These are phyloP conservation scores for Azolla pinnata DNA, from an alignment of 75 land plant genomes.

Conservation along the genomic window DNA sequence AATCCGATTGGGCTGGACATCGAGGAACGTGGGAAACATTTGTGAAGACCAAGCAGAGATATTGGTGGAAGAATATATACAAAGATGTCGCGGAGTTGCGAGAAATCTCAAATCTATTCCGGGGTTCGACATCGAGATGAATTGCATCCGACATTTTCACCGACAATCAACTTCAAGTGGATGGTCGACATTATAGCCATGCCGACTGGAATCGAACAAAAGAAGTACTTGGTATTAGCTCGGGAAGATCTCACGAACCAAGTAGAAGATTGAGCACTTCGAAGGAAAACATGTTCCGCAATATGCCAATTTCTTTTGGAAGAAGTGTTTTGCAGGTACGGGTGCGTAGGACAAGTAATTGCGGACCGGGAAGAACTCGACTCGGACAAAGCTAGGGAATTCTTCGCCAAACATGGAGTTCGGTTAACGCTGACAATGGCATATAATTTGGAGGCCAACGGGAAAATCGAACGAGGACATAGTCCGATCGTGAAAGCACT, in stretches of 20 bases:
- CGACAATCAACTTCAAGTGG: constrained; percentile 5
- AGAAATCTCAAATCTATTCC: constrained; percentile 1
- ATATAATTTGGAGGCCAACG: neutral
- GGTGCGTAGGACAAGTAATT: no score
- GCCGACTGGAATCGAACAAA: no score
- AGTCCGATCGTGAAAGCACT: neutral
- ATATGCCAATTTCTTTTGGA: no score
- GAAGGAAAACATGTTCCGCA: no score
- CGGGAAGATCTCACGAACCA: no score
- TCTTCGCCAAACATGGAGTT: neutral
- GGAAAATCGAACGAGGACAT: constrained; percentile 7
- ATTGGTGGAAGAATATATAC: no score
- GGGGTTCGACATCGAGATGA: constrained; percentile 3
- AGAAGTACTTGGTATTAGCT: no score
- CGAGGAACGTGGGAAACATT: neutral
- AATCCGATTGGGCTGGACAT: no score
- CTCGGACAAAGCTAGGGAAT: neutral
- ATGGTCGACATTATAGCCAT: neutral
- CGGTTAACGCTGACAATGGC: constrained; percentile 1
- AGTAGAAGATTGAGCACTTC: no score
- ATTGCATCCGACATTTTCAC: neutral
- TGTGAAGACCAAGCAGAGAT: no score
- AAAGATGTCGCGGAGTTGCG: no score
- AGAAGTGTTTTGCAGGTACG: no score
- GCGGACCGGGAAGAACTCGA: constrained; percentile 7